Evolutionary conservation across 2,329 filamentous ascomycete species (phyloP).

Genomic region (Penicillium sp.): DNA sequence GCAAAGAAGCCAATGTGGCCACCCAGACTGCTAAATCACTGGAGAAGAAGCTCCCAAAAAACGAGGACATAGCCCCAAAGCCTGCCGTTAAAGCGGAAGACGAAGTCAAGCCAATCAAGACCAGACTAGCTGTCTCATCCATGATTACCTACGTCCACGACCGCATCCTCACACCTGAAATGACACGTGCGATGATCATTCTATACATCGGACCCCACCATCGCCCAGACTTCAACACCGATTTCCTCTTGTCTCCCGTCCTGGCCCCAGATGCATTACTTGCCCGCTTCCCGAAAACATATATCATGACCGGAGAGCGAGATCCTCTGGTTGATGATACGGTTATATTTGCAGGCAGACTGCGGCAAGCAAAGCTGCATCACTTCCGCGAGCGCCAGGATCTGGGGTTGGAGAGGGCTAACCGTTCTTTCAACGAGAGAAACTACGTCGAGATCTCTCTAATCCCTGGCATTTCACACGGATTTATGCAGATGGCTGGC

Average conservation of each 20-base stretch:
- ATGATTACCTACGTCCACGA: slow-evolving; percentile 99
- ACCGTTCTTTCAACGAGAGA: slow-evolving; percentile 64
- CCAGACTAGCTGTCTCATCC: slow-evolving; percentile 88
- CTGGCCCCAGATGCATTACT: slow-evolving; percentile 82
- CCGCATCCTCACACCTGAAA: slow-evolving; percentile 88
- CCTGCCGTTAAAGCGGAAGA: slow-evolving; percentile 32
- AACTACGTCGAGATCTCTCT: slow-evolving; percentile 78
- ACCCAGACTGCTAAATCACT: slow-evolving; percentile 23
- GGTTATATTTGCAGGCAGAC: slow-evolving; percentile 85
- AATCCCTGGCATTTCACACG: slow-evolving; percentile 86
- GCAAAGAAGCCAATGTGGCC: slow-evolving; percentile 24
- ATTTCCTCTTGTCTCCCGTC: slow-evolving; percentile 86
- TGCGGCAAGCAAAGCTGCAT: slow-evolving; percentile 73
- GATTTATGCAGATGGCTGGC: slow-evolving; percentile 86
- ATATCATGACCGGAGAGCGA: slow-evolving; percentile 89
- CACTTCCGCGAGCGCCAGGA: slow-evolving; percentile 57
- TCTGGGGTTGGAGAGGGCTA: slow-evolving; percentile 52
- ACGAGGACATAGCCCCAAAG: slow-evolving; percentile 37
- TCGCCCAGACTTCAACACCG: slow-evolving; percentile 85
- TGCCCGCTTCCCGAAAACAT: slow-evolving; percentile 86
- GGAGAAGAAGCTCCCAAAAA: slow-evolving; percentile 31
- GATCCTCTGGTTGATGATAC: slow-evolving; percentile 97
- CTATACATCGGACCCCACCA: slow-evolving; percentile 93
- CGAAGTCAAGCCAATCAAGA: slow-evolving; percentile 60
- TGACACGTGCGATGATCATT: slow-evolving; percentile 99